Conservation (phyloP, 345 rosid genomes). For the Acer campestre region DNA sequence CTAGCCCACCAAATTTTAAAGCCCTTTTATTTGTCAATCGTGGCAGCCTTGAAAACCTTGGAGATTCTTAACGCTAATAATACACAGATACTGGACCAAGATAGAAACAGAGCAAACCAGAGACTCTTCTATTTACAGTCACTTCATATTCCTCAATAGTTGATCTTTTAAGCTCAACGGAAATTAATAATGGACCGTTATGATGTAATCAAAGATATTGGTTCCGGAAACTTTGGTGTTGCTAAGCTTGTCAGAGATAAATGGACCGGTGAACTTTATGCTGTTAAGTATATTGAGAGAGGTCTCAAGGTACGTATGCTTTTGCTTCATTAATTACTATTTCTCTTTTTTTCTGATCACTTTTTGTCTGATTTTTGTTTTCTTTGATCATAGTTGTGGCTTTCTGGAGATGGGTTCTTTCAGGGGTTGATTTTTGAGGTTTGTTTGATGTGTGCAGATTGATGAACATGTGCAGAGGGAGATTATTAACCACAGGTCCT, state of each 20-base stretch:
- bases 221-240: conserved; percentile 90
- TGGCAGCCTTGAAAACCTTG: conserved; percentile 15
- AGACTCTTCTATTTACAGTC: neutral
- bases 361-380: neutral
- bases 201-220: conserved; percentile 79
- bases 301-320: conserved; percentile 61
- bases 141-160: conserved; percentile 8
- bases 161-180: neutral
- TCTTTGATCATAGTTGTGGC: no score
- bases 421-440: neutral
- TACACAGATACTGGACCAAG: neutral
- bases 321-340: neutral
- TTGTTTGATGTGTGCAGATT: conserved; percentile 47
- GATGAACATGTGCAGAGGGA: conserved; percentile 96
- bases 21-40: neutral
- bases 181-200: conserved; percentile 61
- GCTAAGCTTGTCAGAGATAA: conserved; percentile 78
- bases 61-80: conserved; percentile 19
- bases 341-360: neutral
- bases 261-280: conserved; percentile 58
- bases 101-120: neutral
- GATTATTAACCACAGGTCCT: conserved; percentile 90
- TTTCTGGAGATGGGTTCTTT: neutral
- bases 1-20: conserved; percentile 1
- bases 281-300: conserved; percentile 84